Percentiles rank a stretch among this genome's conserved stretches.
phyloP scores from a whole-genome alignment of 371 early-diverging fungal genomes.

The Saksenaea vasiformis region DNA sequence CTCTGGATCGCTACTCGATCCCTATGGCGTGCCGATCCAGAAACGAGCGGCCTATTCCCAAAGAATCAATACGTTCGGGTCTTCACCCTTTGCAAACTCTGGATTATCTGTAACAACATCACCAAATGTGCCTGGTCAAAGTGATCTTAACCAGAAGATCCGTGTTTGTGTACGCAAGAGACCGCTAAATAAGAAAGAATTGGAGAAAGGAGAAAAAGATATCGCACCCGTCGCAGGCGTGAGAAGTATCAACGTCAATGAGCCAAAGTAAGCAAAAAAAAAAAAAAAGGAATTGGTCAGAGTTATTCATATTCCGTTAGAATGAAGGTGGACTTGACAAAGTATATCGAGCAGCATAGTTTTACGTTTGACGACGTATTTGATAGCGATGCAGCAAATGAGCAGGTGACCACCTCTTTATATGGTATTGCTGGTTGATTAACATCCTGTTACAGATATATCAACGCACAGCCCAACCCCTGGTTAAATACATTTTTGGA shows the following conservation, averaged over 20 bases:
- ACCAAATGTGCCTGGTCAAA: constrained; percentile 16
- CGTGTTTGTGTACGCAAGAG: constrained; percentile 96
- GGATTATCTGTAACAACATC: constrained; percentile 7
- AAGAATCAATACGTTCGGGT: background rate
- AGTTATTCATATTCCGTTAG: constrained; percentile 32
- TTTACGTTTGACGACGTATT: constrained; percentile 98
- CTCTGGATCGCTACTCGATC: constrained; percentile 45
- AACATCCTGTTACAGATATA: constrained; percentile 59
- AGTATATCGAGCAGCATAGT: constrained; percentile 91
- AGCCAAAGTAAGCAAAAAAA: constrained; percentile 74
- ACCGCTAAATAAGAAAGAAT: constrained; percentile 86
- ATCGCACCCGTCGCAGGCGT: constrained; percentile 69
- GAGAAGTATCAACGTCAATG: constrained; percentile 79
- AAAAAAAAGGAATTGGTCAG: background rate
- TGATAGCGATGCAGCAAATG: constrained; percentile 78
- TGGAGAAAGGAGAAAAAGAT: constrained; percentile 80
- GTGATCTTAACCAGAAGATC: constrained; percentile 77
- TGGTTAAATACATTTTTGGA: constrained; percentile 92
- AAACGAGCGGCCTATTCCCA: background rate
- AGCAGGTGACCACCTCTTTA: constrained; percentile 46
- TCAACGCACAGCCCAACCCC: constrained; percentile 85
- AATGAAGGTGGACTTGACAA: constrained; percentile 91
- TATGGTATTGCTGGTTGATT: background rate
- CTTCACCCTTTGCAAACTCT: constrained; percentile 6
- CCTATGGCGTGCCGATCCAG: constrained; percentile 42